These are phyloP conservation scores for Sporothrix schenckii DNA, from an alignment of 2,329 filamentous ascomycete genomes.

Conservation along the genomic window DNA sequence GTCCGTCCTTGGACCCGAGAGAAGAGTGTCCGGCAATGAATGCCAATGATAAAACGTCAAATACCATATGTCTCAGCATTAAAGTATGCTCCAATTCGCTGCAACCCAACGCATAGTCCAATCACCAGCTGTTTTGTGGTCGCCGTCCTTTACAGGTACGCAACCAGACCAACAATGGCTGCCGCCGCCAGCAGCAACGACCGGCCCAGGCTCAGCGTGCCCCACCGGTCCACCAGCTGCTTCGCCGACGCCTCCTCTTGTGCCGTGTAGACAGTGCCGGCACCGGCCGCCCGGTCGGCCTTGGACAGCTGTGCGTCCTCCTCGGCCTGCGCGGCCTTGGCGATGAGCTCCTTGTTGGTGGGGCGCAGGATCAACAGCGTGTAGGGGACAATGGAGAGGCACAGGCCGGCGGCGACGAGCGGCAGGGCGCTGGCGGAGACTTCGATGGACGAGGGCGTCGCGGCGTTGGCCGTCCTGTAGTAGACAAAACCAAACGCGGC, in stretches of 20 bases:
- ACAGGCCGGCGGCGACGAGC: slow-evolving; percentile 50
- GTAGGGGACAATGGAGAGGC: slow-evolving; percentile 55
- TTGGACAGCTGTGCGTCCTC: slow-evolving; percentile 37
- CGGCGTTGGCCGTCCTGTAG: slow-evolving; percentile 28
- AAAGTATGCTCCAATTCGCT: not conserved
- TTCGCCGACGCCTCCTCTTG: slow-evolving; percentile 46
- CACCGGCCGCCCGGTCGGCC: slow-evolving; percentile 25
- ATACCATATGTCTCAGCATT: not conserved
- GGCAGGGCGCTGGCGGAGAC: slow-evolving; percentile 49
- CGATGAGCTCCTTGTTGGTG: slow-evolving; percentile 53
- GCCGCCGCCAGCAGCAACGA: slow-evolving; percentile 35
- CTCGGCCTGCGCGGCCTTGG: slow-evolving; percentile 48
- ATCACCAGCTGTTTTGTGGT: not conserved
- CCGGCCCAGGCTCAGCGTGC: slow-evolving; percentile 52
- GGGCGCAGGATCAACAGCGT: slow-evolving; percentile 51
- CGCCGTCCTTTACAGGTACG: slow-evolving; percentile 30
- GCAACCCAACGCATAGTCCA: not conserved
- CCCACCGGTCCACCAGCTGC: slow-evolving; percentile 60
- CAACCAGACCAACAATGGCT: slow-evolving; percentile 26
- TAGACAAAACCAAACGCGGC: slow-evolving; percentile 50
- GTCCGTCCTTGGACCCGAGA: not conserved
- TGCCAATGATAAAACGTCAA: not conserved
- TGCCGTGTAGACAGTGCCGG: slow-evolving; percentile 26
- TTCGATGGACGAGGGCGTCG: slow-evolving; percentile 29
- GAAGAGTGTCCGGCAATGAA: not conserved